Evolutionary conservation across 2,329 filamentous ascomycete species (phyloP).

Genomic region (Pseudodiploospora longispora): DNA sequence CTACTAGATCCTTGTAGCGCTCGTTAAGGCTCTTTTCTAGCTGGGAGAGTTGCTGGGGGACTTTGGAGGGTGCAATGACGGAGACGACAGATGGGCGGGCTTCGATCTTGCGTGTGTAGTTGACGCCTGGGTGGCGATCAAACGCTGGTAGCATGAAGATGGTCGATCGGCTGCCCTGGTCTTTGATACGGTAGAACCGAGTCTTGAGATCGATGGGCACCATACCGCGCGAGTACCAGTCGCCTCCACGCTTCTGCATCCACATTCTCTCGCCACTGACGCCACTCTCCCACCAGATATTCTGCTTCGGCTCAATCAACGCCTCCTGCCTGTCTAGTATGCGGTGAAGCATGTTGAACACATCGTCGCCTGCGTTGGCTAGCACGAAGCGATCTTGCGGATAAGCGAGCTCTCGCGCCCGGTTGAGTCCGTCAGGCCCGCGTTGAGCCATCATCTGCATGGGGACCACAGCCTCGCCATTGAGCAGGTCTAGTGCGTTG

Average conservation of each 20-base stretch:
- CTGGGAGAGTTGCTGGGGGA: conserved; percentile 17
- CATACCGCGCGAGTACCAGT: conserved; percentile 34
- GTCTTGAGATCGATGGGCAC: conserved; percentile 41
- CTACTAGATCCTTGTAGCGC: conserved; percentile 14
- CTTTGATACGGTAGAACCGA: conserved; percentile 44
- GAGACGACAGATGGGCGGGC: conserved; percentile 31
- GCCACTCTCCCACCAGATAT: conserved; percentile 27
- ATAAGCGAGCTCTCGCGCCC: conserved; percentile 42
- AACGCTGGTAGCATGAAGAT: conserved; percentile 47
- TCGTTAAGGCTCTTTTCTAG: conserved; percentile 18
- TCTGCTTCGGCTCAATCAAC: conserved; percentile 23
- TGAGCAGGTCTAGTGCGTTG: conserved; percentile 41
- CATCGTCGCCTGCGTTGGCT: conserved; percentile 45
- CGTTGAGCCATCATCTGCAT: conserved; percentile 42
- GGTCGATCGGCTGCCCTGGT: conserved; percentile 32
- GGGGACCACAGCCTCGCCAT: conserved; percentile 41
- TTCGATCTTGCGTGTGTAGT: conserved; percentile 38
- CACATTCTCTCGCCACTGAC: conserved; percentile 33
- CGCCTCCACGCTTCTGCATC: conserved; percentile 17
- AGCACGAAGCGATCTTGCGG: conserved; percentile 50
- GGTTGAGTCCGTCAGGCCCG: conserved; percentile 43
- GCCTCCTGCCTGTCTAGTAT: conserved; percentile 39
- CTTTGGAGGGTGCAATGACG: conserved; percentile 13
- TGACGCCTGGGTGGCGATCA: conserved; percentile 35
- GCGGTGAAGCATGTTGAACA: conserved; percentile 37